These are phyloP conservation scores for Anacardium occidentale DNA, from an alignment of 345 rosid species.

Conservation along the genomic window DNA sequence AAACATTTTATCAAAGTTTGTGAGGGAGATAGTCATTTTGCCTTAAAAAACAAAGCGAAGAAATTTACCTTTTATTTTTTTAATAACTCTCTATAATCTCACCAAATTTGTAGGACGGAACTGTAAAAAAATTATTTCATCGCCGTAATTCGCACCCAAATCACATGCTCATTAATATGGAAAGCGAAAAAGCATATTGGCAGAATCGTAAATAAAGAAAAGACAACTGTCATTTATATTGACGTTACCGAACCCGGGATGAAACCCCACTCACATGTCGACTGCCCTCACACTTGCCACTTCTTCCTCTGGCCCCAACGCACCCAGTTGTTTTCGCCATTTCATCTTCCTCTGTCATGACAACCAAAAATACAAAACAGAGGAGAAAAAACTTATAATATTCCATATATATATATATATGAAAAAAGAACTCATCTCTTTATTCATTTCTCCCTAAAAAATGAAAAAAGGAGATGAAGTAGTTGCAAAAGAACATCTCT, in stretches of 20 bases:
- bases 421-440: background rate
- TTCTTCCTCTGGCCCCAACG: no score
- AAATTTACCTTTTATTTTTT: no score
- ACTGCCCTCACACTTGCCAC: constrained; percentile 10
- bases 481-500: constrained; percentile 11
- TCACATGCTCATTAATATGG: background rate
- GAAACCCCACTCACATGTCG: constrained; percentile 27
- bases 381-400: background rate
- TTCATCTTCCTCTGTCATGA: constrained; percentile 31
- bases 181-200: constrained; percentile 4
- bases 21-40: no score
- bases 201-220: constrained; percentile 24
- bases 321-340: constrained; percentile 19
- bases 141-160: background rate
- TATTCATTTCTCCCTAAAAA: constrained; percentile 10
- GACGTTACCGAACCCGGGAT: constrained; percentile 17
- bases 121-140: background rate
- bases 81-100: no score
- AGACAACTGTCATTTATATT: constrained; percentile 12
- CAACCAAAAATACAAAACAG: constrained; percentile 18
- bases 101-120: background rate
- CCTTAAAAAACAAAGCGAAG: no score
- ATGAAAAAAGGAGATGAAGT: constrained; percentile 13
- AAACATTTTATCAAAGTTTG: no score
- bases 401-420: background rate